phyloP scores from a whole-genome alignment of 2,329 filamentous ascomycete genomes.

The Alternaria dauci region DNA sequence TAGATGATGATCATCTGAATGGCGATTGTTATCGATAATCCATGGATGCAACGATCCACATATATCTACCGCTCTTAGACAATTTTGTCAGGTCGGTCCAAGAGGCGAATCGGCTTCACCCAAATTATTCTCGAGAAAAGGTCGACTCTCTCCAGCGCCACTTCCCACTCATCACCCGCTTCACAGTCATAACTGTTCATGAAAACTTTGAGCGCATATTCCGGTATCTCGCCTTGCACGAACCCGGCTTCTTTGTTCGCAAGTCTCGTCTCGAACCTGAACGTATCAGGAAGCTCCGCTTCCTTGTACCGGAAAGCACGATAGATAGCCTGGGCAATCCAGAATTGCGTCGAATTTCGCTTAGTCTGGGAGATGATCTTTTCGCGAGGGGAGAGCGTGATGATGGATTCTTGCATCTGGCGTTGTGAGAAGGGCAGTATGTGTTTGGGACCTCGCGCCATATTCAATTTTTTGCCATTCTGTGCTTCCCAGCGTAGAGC shows the following conservation, averaged over 20 bases:
- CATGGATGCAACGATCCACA: too few relatives aligned
- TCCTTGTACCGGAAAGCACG: conserved; percentile 66
- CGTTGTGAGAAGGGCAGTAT: conserved; percentile 61
- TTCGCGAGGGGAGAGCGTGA: conserved; percentile 55
- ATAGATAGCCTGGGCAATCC: conserved; percentile 64
- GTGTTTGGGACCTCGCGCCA: conserved; percentile 23
- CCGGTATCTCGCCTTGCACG: conserved; percentile 26
- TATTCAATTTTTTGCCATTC: conserved; percentile 54
- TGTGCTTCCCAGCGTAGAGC: conserved; percentile 65
- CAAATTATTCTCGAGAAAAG: conserved; percentile 41
- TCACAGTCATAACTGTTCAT: conserved; percentile 26
- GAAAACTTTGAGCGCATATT: conserved; percentile 25
- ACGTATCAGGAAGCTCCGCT: conserved; percentile 59
- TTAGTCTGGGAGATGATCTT: conserved; percentile 54
- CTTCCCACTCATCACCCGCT: conserved; percentile 58
- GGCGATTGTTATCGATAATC: too few relatives aligned
- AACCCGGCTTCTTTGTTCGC: not conserved
- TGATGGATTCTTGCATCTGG: conserved; percentile 60
- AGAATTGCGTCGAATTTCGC: conserved; percentile 53
- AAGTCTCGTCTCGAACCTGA: conserved; percentile 42
- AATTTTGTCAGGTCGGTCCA: conserved; percentile 31
- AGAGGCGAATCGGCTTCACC: conserved; percentile 51
- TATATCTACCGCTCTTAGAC: not conserved
- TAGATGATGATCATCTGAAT: too few relatives aligned
- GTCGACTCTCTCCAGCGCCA: conserved; percentile 50